A percentile compares a stretch with the other conserved stretches of the same genome.
Evolutionary conservation across 78 protist species (phyloP).

Genomic region (Dictyostelium capitatum): DNA sequence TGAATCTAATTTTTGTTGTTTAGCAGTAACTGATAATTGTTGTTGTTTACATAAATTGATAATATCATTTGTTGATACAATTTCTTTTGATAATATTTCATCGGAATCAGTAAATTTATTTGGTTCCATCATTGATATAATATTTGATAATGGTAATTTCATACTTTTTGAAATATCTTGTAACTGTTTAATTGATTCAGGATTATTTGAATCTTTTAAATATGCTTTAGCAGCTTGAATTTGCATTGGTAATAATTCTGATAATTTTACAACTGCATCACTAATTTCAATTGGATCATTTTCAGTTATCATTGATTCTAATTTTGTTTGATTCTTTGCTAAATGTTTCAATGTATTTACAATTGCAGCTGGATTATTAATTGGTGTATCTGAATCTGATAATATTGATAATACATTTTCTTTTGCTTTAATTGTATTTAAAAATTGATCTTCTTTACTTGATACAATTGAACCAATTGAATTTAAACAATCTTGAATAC

Average conservation of each 20-base stretch:
- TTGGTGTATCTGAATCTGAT: not conserved
- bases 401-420: slow-evolving; percentile 31
- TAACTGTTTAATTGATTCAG: slow-evolving; percentile 8
- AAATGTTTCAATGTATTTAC: slow-evolving; percentile 42
- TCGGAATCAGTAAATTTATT: not conserved
- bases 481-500: slow-evolving; percentile 26
- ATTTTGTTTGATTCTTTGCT: slow-evolving; percentile 36
- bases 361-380: slow-evolving; percentile 11
- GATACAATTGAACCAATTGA: not conserved
- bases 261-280: slow-evolving; percentile 6
- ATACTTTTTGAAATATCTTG: slow-evolving; percentile 10
- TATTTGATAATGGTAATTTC: slow-evolving; percentile 36
- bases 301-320: slow-evolving; percentile 11
- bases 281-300: slow-evolving; percentile 13
- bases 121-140: slow-evolving; percentile 57
- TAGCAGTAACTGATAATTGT: not conserved
- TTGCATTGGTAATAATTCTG: slow-evolving; percentile 43
- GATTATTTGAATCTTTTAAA: slow-evolving; percentile 12
- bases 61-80: not conserved
- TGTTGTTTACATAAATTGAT: not conserved
- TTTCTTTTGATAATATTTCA: not conserved
- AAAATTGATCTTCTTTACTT: not conserved
- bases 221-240: slow-evolving; percentile 51
- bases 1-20: not conserved
- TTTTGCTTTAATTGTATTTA: slow-evolving; percentile 42